phyloP scores from a whole-genome alignment of 768 basidiomycete species.

The Lyophyllum semitale region DNA sequence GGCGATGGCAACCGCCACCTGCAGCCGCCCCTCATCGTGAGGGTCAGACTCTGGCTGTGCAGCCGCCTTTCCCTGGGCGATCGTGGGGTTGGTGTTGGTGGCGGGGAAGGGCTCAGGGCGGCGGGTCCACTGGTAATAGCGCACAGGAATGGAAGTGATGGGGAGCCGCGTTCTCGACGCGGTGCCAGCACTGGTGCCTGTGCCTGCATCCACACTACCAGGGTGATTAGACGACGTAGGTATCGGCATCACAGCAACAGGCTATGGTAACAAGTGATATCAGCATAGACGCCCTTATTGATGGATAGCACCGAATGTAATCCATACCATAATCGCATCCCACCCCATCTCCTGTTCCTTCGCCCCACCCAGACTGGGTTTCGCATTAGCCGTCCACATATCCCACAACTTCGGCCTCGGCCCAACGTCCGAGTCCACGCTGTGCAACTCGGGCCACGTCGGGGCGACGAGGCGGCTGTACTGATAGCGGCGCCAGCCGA shows the following conservation, averaged over 20 bases:
- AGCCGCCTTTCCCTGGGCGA: neutral
- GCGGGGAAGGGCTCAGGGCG: neutral
- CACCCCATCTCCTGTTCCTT: slow-evolving; percentile 27
- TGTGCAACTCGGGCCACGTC: neutral
- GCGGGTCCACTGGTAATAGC: slow-evolving; percentile 3
- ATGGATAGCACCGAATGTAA: slow-evolving; percentile 7
- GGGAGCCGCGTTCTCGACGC: neutral
- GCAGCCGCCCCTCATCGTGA: slow-evolving; percentile 6
- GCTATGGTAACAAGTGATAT: slow-evolving; percentile 12
- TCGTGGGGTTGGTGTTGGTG: neutral
- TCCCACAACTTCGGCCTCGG: slow-evolving; percentile 49
- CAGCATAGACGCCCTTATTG: neutral
- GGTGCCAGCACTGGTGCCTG: neutral
- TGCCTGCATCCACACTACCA: neutral
- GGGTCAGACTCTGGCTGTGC: neutral
- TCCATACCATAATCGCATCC: slow-evolving; percentile 45
- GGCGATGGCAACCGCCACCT: slow-evolving; percentile 17
- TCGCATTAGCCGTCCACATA: slow-evolving; percentile 27
- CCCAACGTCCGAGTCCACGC: slow-evolving; percentile 10
- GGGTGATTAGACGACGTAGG: neutral
- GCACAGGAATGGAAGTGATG: neutral
- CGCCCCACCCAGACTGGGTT: slow-evolving; percentile 3
- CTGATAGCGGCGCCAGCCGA: slow-evolving; percentile 45
- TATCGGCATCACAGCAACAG: slow-evolving; percentile 14
- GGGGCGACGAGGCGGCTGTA: slow-evolving; percentile 7